Evolutionary conservation across 495 filamentous ascomycete genomes (phyloP), one percentile per base, ranked within the genome.

Genomic region (Xylaria nigripes): DNA sequence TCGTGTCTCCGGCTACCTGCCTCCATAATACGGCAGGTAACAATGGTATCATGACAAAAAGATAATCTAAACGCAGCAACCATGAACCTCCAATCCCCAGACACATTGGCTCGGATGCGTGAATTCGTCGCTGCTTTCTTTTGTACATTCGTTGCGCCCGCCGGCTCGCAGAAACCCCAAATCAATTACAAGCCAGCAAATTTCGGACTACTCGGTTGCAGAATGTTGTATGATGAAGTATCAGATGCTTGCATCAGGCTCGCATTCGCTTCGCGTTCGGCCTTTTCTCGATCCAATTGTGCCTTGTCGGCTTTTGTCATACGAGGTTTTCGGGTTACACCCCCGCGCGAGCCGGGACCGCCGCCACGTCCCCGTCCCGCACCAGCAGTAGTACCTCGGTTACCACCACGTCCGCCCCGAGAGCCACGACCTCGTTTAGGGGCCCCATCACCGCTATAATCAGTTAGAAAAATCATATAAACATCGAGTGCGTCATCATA

Each of bases 281-380:
- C 72, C 73, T 78, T 75, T 66, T 79, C 73, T 6, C 68, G 68
- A 60, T 89, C 86, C 50, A 82, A 73, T 61, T 86, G 81, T 43
- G 80, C 74, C 68, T 89, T 90, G 68, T 94, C 83, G 27, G 86
- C 82, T 68, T 95, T 96, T 27, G 84, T 86, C 51, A 86, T 81
- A 12, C 92, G 78, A 13, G 87, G 85, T 59, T 93, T 94, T 53
- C 92, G 76, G 24, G 83, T 80, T 3, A 83, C 85, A 21, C 89
- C 88, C 38, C 90, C 90, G 24, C 89, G 77, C 13, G 86, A 87
- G 1, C 88, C 86, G 2, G 87, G 82, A 3, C 87, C 85, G 45
- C 86, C 84, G 30, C 88, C 72, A 27, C 73, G 69, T 8, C 79
- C 72, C 45, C 71, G 68, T 25, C 76, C 76, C 24, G 69, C 66